Conservation (phyloP, 345 rosid species). For the Gossypium mustelinum region DNA sequence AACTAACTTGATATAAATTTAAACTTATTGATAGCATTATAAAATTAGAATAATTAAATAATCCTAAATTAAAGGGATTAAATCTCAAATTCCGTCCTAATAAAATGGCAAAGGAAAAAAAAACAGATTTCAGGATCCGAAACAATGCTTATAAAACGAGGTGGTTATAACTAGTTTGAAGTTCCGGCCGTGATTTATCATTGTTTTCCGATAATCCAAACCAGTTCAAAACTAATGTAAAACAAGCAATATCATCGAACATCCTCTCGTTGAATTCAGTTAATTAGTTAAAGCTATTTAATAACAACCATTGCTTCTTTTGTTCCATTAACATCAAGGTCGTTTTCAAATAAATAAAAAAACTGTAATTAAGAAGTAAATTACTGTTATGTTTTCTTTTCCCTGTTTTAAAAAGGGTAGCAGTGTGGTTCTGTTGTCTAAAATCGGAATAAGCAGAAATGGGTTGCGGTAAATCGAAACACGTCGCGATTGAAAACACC, state of each 20-base stretch:
- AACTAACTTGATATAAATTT: too few relatives aligned
- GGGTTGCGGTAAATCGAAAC: slow-evolving; percentile 90
- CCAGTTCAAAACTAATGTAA: not conserved
- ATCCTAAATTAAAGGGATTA: too few relatives aligned
- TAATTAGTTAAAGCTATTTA: not conserved
- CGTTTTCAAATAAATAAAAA: not conserved
- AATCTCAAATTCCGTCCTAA: too few relatives aligned
- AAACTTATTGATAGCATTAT: too few relatives aligned
- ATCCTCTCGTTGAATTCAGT: not conserved
- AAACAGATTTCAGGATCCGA: not conserved
- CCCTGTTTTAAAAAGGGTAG: not conserved
- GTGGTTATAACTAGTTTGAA: not conserved
- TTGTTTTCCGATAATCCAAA: not conserved
- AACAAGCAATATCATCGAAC: not conserved
- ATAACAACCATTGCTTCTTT: not conserved
- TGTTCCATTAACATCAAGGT: not conserved
- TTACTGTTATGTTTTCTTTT: too few relatives aligned
- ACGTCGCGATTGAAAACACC: slow-evolving; percentile 59
- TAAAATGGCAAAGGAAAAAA: too few relatives aligned
- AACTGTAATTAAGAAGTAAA: not conserved
- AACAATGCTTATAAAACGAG: not conserved
- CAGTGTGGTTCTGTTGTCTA: not conserved
- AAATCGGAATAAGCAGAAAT: slow-evolving; percentile 23
- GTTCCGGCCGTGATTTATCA: not conserved
- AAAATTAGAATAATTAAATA: too few relatives aligned